A percentile compares a stretch with the other conserved stretches of the same genome.
phyloP scores from a whole-genome alignment of 768 basidiomycete genomes.

The Pisolithus albus region DNA sequence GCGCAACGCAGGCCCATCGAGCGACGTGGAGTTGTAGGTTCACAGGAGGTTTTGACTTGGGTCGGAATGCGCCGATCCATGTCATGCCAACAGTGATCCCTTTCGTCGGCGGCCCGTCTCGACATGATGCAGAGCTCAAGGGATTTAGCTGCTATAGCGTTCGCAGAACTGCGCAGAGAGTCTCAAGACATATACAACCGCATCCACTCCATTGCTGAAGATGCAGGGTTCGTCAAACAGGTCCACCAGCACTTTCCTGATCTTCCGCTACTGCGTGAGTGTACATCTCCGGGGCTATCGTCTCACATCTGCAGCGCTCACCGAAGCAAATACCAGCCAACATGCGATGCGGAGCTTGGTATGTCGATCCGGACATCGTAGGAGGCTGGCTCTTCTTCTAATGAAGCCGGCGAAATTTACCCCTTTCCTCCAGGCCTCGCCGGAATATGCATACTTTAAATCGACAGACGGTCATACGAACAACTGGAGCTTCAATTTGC shows the following conservation, averaged over 20 bases:
- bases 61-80: not conserved
- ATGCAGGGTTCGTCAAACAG: constrained; percentile 58
- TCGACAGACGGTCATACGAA: constrained; percentile 84
- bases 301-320: not conserved
- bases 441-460: constrained; percentile 70
- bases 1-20: not conserved
- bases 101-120: too few species aligned
- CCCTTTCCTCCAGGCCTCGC: constrained; percentile 11
- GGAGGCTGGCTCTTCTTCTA: constrained; percentile 9
- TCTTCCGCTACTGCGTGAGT: constrained; percentile 53
- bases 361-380: constrained; percentile 65
- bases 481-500: constrained; percentile 80
- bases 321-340: constrained; percentile 56
- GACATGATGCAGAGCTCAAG: constrained; percentile 2
- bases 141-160: constrained; percentile 15
- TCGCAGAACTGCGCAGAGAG: constrained; percentile 57
- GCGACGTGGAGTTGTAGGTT: too few species aligned
- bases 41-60: too few species aligned
- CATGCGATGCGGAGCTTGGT: constrained; percentile 92
- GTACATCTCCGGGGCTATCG: constrained; percentile 16
- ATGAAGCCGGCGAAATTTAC: not conserved
- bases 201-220: constrained; percentile 77
- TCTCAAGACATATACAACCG: constrained; percentile 80
- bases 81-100: too few species aligned
- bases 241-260: constrained; percentile 43